Evolutionary conservation across 1,284 basidiomycete genomes (phyloP).

Genomic region (Cutaneotrichosporon daszewskae): DNA sequence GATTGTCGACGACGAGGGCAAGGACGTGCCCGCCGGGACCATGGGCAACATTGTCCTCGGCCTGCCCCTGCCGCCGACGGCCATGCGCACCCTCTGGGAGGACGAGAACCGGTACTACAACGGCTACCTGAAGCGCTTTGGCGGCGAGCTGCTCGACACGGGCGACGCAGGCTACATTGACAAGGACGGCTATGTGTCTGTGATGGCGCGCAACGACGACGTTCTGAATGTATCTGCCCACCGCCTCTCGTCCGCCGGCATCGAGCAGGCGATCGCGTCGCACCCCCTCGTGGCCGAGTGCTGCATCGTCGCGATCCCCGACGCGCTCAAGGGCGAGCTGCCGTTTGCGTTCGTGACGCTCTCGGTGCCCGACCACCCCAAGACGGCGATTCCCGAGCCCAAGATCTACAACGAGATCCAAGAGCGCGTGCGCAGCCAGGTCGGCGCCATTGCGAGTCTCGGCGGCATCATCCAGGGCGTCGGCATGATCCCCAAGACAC

Average conservation of each 20-base stretch:
- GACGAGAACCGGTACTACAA: constrained; percentile 85
- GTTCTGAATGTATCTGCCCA: constrained; percentile 70
- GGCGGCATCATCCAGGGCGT: constrained; percentile 73
- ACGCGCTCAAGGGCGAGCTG: constrained; percentile 61
- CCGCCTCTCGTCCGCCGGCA: constrained; percentile 88
- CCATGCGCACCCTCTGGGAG: constrained; percentile 55
- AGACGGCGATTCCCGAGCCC: constrained; percentile 58
- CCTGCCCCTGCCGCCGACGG: constrained; percentile 87
- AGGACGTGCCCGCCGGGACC: constrained; percentile 8
- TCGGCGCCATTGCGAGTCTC: constrained; percentile 88
- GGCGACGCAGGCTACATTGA: constrained; percentile 90
- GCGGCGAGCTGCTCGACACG: constrained; percentile 59
- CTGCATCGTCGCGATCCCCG: constrained; percentile 70
- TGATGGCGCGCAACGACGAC: constrained; percentile 86
- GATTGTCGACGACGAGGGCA: constrained; percentile 21
- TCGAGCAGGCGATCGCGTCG: constrained; percentile 84
- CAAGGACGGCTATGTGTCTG: constrained; percentile 91
- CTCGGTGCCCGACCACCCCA: constrained; percentile 19
- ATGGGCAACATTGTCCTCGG: constrained; percentile 50
- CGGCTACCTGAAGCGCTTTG: constrained; percentile 69
- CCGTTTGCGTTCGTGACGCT: constrained; percentile 61
- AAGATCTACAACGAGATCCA: constrained; percentile 63
- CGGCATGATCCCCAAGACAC: constrained; percentile 81
- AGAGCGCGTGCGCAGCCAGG: constrained; percentile 87
- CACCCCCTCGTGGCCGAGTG: constrained; percentile 88